These are phyloP conservation scores for Saccharomyces hybrid DNA, from an alignment of 1,139 yeast species.

Conservation along the genomic window DNA sequence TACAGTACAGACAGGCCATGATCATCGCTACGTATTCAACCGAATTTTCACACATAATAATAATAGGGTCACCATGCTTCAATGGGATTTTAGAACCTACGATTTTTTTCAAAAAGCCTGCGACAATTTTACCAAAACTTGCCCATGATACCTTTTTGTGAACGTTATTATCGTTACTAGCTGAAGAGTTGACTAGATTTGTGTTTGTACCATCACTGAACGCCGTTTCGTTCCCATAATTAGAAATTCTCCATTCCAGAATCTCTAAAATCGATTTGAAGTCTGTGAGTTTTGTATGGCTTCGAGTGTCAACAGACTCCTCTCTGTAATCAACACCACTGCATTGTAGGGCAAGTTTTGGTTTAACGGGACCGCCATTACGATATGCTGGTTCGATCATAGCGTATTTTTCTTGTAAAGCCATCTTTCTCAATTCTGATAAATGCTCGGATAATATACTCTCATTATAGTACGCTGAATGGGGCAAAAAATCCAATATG, in stretches of 20 bases:
- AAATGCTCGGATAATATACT: conserved; percentile 32
- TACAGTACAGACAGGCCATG: conserved; percentile 79
- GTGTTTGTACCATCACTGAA: conserved; percentile 54
- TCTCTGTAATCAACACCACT: conserved; percentile 77
- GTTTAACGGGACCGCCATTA: background rate
- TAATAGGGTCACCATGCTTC: conserved; percentile 61
- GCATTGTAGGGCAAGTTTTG: conserved; percentile 41
- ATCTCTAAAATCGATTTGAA: conserved; percentile 68
- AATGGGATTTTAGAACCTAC: conserved; percentile 45
- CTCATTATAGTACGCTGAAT: conserved; percentile 29
- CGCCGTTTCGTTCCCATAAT: conserved; percentile 75
- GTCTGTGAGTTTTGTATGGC: conserved; percentile 64
- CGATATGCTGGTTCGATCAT: background rate
- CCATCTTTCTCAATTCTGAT: conserved; percentile 24
- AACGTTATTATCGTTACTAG: conserved; percentile 33
- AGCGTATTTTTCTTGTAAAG: conserved; percentile 15
- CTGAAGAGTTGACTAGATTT: conserved; percentile 23
- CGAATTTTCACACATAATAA: conserved; percentile 78
- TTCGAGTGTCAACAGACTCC: conserved; percentile 66
- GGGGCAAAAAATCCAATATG: conserved; percentile 31
- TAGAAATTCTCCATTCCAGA: conserved; percentile 67
- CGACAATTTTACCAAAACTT: conserved; percentile 69
- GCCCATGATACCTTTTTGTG: conserved; percentile 72
- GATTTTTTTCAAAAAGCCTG: conserved; percentile 46
- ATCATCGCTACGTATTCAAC: conserved; percentile 82